Evolutionary conservation across 106 monocot species (phyloP), one percentile per base, ranked within the genome.

Genomic region (Dendrobium chrysotoxum): DNA sequence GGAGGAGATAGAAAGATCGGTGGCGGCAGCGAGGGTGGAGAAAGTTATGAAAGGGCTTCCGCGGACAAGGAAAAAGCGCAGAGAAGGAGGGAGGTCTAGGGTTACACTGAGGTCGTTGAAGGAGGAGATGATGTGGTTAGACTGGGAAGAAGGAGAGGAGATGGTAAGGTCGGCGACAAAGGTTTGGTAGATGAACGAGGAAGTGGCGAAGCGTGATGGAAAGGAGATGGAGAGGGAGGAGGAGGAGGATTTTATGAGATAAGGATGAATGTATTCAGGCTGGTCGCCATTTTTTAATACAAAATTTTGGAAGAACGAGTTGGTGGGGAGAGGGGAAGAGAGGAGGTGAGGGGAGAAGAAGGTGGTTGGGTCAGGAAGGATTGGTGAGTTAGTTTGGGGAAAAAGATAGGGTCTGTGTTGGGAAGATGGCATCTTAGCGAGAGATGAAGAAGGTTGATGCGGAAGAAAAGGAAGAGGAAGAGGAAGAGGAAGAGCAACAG

Each of bases 291-390:
- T 86, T 9, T 92, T 94, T 55, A 97, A 88, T 76, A 55, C 76
- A 77, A 90, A 88, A 89, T 97, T 97, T 50, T 97, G 97, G 94
- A 97, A 97, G 94, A 97, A 97, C 77, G 92, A 92, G 82, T 97
- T 97, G 65, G 97, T 97, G 71, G 94, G 94, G 71, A 97, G 92
- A 41, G 94, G 88, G 79, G 92, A 85, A 47, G 90, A 81, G 86
- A 92, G 88, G 78, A 91, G 89, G 71, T 61, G 0, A 0, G 89
- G 84, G 79, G 92, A 84, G 90, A 97, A 94, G 92, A 91, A 92
- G 53, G 66, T 30, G 61, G 92, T 86, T 1, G 97, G 94, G 76
- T 91, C 89, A 0, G 94, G 94, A 75, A 94, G 61, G 41, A 94
- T 86, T 1, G 85, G 28, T 47, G 96, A 92, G 3, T 83, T 39